Base-by-base conservation (phyloP, 345 rosid species). In the Luvunga scandens region DNA sequence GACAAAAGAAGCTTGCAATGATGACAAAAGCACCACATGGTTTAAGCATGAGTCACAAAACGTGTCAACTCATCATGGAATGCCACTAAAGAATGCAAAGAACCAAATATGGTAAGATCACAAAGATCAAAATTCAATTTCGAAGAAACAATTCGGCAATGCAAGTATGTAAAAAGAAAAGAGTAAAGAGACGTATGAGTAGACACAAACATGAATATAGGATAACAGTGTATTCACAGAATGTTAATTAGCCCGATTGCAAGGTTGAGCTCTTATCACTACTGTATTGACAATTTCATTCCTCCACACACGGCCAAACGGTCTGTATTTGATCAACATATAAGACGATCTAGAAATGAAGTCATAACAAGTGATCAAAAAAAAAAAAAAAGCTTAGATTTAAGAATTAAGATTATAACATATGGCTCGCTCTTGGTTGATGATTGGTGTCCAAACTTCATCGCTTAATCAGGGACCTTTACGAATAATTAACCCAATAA, bases 391-490 rank as follows among this genome's bases (percentile, higher is more conserved):
- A 61, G 25, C 22, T 33, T n/a, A n/a, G n/a, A n/a, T n/a, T n/a
- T n/a, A n/a, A 77, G 9, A 24, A 27, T 61, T 45, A 60, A 60
- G 34, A 75, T 42, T 42, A 55, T 36, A n/a, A 7, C 66, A 57
- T 31, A 57, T 31, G 73, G 63, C 33, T 56, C 78, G 71, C 48
- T 84, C 90, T 77, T 87, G 21, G 62, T 42, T 7, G 85, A 86
- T 33, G 14, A 79, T 36, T 86, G 85, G 2, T 61, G 30, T 53
- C 70, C 66, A 50, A 48, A 86, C 2, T 22, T 19, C 76, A 87
- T 74, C 9, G 89, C 89, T 34, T 89, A 87, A 63, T 76, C 77
- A 71, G 90, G 90, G 24, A 89, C 89, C 90, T 85, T 59, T 3
- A 36, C 4, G 65, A 68, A 69, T 25, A 22, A 73, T 39, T 6